A percentile compares a stretch with the other conserved stretches of the same genome.
Evolutionary conservation across 495 filamentous ascomycete species (phyloP).

Genomic region (Oleoguttula mirabilis): DNA sequence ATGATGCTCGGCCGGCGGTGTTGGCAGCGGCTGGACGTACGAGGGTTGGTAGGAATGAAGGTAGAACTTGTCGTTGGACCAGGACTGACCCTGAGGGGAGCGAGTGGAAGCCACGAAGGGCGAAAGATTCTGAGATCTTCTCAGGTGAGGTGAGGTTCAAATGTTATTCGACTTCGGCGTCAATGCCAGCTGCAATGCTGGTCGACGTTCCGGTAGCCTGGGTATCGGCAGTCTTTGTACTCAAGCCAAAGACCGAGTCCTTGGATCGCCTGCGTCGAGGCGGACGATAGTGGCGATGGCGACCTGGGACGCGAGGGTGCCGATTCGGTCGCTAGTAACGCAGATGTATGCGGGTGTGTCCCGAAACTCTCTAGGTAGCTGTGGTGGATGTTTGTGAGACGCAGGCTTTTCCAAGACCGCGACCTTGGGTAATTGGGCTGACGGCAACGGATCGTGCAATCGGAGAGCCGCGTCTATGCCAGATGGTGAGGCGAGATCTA

Average conservation of each 20-base stretch:
- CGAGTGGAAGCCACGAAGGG: slow-evolving; percentile 19
- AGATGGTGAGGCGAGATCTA: slow-evolving; percentile 9
- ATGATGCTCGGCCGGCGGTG: slow-evolving; percentile 12
- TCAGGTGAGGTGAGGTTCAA: slow-evolving; percentile 2
- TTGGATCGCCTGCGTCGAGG: slow-evolving; percentile 6
- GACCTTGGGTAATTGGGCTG: slow-evolving; percentile 5
- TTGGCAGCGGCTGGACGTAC: slow-evolving; percentile 9
- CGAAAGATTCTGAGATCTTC: slow-evolving; percentile 6
- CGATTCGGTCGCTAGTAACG: slow-evolving; percentile 4
- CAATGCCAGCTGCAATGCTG: slow-evolving; percentile 1
- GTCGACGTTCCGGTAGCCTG: slow-evolving; percentile 12
- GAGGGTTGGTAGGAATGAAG: slow-evolving; percentile 5
- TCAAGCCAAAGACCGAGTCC: slow-evolving; percentile 17
- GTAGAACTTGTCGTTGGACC: slow-evolving; percentile 13
- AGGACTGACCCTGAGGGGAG: slow-evolving; percentile 12
- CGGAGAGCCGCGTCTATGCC: slow-evolving; percentile 2
- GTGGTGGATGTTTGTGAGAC: background rate
- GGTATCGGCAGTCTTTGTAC: slow-evolving; percentile 20
- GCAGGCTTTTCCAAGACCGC: slow-evolving; percentile 8
- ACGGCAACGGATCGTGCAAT: slow-evolving; percentile 7
- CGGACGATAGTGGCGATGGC: background rate
- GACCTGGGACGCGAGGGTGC: background rate
- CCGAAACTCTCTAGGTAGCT: slow-evolving; percentile 5
- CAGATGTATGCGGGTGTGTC: slow-evolving; percentile 13
- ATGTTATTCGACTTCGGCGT: slow-evolving; percentile 13